These are phyloP conservation scores for Suillus subluteus DNA, from an alignment of 768 basidiomycete genomes.

Conservation along the genomic window DNA sequence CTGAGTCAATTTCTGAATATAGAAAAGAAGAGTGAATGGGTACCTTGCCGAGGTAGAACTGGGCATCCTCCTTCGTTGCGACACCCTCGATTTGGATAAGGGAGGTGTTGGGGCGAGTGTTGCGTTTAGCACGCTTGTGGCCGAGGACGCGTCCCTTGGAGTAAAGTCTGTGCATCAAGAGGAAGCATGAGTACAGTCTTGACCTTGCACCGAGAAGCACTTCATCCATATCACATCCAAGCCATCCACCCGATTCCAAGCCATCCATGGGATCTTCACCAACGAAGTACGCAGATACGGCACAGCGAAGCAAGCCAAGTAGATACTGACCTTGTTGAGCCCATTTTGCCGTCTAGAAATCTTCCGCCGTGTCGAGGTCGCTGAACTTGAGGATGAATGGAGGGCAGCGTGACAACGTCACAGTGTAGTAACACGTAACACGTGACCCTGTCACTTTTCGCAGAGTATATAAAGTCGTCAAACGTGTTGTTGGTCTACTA, in stretches of 20 bases:
- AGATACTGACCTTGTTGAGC: constrained; percentile 74
- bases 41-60: constrained; percentile 99
- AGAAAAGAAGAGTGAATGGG: constrained; percentile 24
- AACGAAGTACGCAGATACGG: background rate
- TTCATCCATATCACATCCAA: constrained; percentile 17
- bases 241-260: constrained; percentile 17
- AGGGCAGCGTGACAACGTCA: constrained; percentile 33
- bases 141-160: constrained; percentile 95
- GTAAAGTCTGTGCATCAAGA: constrained; percentile 71
- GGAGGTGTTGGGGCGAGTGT: constrained; percentile 93
- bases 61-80: constrained; percentile 88
- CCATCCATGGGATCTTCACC: constrained; percentile 14
- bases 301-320: background rate
- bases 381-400: constrained; percentile 23
- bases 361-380: constrained; percentile 26
- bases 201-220: constrained; percentile 13
- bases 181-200: constrained; percentile 7
- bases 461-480: constrained; percentile 3
- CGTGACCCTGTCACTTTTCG: constrained; percentile 15
- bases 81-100: constrained; percentile 98
- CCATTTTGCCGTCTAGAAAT: constrained; percentile 59
- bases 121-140: constrained; percentile 98
- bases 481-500: background rate
- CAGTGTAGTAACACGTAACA: constrained; percentile 26
- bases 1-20: constrained; percentile 10